Base-by-base conservation (phyloP, 768 basidiomycete species). In the Xerocomus spinulosus region DNA sequence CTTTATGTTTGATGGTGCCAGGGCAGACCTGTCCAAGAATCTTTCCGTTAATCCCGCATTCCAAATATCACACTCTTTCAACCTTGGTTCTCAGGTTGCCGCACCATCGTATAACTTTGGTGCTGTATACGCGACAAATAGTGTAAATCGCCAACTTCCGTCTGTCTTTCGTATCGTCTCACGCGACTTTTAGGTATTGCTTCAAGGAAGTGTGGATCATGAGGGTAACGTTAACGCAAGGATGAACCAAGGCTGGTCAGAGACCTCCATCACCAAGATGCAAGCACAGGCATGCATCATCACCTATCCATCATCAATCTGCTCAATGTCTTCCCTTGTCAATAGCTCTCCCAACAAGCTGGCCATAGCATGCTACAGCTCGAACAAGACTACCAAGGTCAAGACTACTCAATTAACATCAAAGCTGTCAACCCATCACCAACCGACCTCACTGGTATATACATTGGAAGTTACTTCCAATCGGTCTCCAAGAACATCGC, bases 11-110 rank as follows among this genome's bases (percentile, higher is more conserved):
- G 96, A 99, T 74, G 96, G 96, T 55, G 96, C 88, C 23, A 79
- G 94, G 57, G 96, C 95, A 26, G 96, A 99, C 74, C 75, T 98
- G 58, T 87, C 90, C 40, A 99, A 98, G 73, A 85, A 80, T 58
- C 76, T 98, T 58, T 95, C 92, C 24, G 78, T 87, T 67, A 90
- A 82, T 67, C 96, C 96, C n/a, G 82, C 89, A 42, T 98, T 98
- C 80, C 95, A 98, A 75, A 87, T 97, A 59, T 94, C 93, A 51
- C 96, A 99, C 68, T 89, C 92, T 20, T 97, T 99, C 72, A 77
- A 84, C 50, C 74, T 97, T 48, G 96, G 92, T 17, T 92, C 91
- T 17, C 86, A 88, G 67, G 80, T 83, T n/a, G 69, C 76, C 0
- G 80, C 91, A 2, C 79, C 95, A 13, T 87, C 86, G 25, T 99